Percentiles rank a stretch among this genome's conserved stretches.
These are phyloP conservation scores for Russula sp. DNA, from an alignment of 768 basidiomycete genomes.

Conservation along the genomic window DNA sequence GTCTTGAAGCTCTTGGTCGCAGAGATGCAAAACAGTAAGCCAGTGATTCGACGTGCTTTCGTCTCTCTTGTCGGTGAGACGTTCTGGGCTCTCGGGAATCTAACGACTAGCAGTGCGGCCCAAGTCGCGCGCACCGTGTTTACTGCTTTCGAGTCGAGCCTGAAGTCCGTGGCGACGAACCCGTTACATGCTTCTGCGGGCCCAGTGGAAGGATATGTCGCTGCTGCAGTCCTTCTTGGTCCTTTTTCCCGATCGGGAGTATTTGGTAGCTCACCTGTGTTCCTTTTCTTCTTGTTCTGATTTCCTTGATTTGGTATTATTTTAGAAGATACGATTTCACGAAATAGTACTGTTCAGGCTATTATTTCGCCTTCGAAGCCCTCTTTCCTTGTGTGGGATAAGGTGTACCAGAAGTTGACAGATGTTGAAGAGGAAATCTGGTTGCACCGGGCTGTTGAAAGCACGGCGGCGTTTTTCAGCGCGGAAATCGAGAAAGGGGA, in stretches of 20 bases:
- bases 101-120: slow-evolving; percentile 44
- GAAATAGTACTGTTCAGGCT: slow-evolving; percentile 47
- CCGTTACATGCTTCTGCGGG: slow-evolving; percentile 58
- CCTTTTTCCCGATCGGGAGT: slow-evolving; percentile 50
- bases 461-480: slow-evolving; percentile 47
- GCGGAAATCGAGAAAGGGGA: slow-evolving; percentile 53
- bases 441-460: slow-evolving; percentile 66
- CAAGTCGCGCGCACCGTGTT: slow-evolving; percentile 54
- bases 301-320: slow-evolving; percentile 25
- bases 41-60: slow-evolving; percentile 58
- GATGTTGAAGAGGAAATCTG: slow-evolving; percentile 65
- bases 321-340: slow-evolving; percentile 48
- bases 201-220: slow-evolving; percentile 83
- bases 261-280: slow-evolving; percentile 48
- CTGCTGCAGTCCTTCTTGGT: slow-evolving; percentile 64
- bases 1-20: slow-evolving; percentile 54
- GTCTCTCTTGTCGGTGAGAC: slow-evolving; percentile 59
- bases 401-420: slow-evolving; percentile 71
- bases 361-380: slow-evolving; percentile 61
- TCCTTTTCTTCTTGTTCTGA: slow-evolving; percentile 24
- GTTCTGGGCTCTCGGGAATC: slow-evolving; percentile 47
- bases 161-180: slow-evolving; percentile 64
- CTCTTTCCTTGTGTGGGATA: slow-evolving; percentile 85
- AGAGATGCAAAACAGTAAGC: slow-evolving; percentile 70
- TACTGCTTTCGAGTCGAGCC: slow-evolving; percentile 61